Evolutionary conservation across 192 early-diverging fungal species (phyloP).

Genomic region (Phlyctochytrium bullatum): DNA sequence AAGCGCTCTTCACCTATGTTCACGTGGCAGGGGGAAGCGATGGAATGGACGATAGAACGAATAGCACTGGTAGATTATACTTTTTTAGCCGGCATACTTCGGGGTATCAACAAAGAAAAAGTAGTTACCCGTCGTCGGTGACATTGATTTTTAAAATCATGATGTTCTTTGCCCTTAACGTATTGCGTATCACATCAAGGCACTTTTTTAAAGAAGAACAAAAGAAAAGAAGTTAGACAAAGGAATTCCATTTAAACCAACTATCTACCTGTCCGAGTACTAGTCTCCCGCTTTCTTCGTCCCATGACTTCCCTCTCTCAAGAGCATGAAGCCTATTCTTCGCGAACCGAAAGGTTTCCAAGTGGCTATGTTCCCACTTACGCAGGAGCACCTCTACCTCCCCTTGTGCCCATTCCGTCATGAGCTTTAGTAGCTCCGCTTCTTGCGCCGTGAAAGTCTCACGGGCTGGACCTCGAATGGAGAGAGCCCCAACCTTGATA

Average conservation of each 20-base stretch:
- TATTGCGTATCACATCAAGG: conserved; percentile 13
- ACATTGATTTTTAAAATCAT: conserved; percentile 24
- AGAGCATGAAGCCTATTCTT: not conserved
- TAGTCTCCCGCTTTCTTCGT: not conserved
- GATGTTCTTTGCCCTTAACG: conserved; percentile 21
- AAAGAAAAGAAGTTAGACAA: not conserved
- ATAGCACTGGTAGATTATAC: conserved; percentile 6
- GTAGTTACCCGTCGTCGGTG: conserved; percentile 5
- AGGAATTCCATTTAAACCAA: not conserved
- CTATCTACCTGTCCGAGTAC: not conserved
- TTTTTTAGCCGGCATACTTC: conserved; percentile 1
- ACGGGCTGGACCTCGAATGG: conserved; percentile 22
- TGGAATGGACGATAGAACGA: conserved; percentile 16
- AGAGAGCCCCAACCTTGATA: conserved; percentile 22
- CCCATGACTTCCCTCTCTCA: conserved; percentile 7
- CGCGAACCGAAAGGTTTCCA: conserved; percentile 11
- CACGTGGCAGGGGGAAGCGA: conserved; percentile 18
- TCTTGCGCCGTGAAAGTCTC: conserved; percentile 18
- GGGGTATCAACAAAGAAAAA: not conserved
- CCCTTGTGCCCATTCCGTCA: conserved; percentile 26
- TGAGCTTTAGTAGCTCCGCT: conserved; percentile 21
- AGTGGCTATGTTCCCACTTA: conserved; percentile 9
- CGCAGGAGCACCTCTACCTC: conserved; percentile 18
- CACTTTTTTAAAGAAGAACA: too few relatives aligned
- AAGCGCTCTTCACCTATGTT: conserved; percentile 23